Base-by-base conservation (phyloP, 1,139 yeast species). In the Yueomyces sp. region DNA sequence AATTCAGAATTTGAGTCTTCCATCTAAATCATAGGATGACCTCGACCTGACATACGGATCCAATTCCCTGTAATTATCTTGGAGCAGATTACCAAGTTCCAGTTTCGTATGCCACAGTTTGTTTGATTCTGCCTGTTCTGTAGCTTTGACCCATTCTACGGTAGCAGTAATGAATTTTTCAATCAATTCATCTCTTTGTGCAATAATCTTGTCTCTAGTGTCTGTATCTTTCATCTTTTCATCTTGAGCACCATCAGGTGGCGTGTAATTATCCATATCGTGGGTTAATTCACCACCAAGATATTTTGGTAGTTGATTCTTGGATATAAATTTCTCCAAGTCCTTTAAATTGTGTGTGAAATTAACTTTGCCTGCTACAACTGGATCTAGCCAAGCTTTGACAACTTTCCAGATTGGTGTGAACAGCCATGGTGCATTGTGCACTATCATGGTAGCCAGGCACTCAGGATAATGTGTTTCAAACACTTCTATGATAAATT, bases 401-500 rank as follows among this genome's bases (percentile, higher is more conserved):
- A 86, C 78, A 51, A 85, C 72, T 48, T 77, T 78, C 95, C 95
- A 86, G 49, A 85, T 81, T 32, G 93, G 84, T 48, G 79, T 74
- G 67, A 86, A 86, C 39, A 86, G 72, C 93, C 95, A 83, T 4
- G 96, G 96, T 0, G 95, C 95, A 52, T 81, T 81, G 64, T 86
- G 94, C 48, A 86, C 77, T 55, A 83, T 69, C 42, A 86, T 63
- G 43, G 73, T 73, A 19, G 93, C 93, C 40, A 86, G 69, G 41
- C 81, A 78, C 62, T 86, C 96, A 1, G 96, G 96, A 59, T 84
- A 86, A 59, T 84, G 87, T 1, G 86, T 86, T 64, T 86, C 95
- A 57, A 86, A 83, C 47, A 84, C 76, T 44, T 74, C 70, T 46
- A 83, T 76, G 63, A 86, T 72, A 63, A 81, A 85, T 62, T 81